phyloP scores from a whole-genome alignment of 306 rosid species.

The Phaseolus lunatus region DNA sequence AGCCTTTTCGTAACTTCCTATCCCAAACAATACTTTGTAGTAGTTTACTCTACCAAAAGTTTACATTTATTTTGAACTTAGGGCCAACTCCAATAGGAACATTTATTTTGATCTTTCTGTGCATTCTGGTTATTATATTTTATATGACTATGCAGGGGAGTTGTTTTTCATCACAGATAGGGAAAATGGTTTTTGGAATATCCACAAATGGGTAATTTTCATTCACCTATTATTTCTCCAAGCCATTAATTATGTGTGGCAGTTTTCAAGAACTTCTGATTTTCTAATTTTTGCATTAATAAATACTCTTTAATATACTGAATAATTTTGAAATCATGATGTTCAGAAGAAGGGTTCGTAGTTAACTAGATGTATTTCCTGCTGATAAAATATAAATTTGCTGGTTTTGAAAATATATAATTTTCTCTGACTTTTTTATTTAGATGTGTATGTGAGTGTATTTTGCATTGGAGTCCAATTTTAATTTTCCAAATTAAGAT shows the following conservation, averaged over 20 bases:
- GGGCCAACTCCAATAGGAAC: slow-evolving; percentile 10
- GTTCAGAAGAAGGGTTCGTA: neutral
- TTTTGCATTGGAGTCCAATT: neutral
- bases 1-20: neutral
- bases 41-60: slow-evolving; percentile 14
- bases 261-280: slow-evolving; percentile 2
- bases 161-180: slow-evolving; percentile 87
- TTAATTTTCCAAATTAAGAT: slow-evolving; percentile 16
- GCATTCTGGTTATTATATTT: slow-evolving; percentile 24
- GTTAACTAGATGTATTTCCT: neutral
- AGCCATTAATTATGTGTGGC: neutral
- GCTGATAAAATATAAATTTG: neutral
- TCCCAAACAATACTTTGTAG: neutral
- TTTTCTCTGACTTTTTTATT: neutral
- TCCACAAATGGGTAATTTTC: slow-evolving; percentile 87
- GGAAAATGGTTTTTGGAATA: slow-evolving; percentile 87
- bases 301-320: neutral
- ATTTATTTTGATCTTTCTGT: slow-evolving; percentile 25
- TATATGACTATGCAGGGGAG: slow-evolving; percentile 73
- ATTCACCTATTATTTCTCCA: slow-evolving; percentile 17
- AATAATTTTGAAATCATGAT: neutral
- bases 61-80: slow-evolving; percentile 31
- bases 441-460: neutral
- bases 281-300: neutral
- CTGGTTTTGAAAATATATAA: neutral